Conservation (phyloP, 805 yeast genomes). For the Saccharomyces paradoxus region DNA sequence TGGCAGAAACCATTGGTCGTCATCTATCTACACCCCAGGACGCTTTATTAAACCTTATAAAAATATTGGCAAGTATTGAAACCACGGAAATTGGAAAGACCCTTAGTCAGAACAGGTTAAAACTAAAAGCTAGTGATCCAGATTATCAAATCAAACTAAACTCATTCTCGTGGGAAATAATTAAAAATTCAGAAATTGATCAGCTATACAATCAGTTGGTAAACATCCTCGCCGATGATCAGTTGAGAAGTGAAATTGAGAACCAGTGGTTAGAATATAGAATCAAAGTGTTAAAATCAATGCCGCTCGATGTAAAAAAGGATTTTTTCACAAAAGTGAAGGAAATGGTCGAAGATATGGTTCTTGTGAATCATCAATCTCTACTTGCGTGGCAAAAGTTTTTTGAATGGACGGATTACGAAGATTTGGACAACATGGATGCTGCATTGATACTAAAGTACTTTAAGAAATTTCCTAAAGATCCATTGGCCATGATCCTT, state of each 20-base stretch:
- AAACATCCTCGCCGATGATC: constrained; percentile 55
- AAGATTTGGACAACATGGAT: constrained; percentile 42
- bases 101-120: constrained; percentile 42
- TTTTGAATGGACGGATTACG: constrained; percentile 66
- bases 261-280: constrained; percentile 50
- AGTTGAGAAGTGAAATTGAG: constrained; percentile 49
- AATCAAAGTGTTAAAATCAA: constrained; percentile 43
- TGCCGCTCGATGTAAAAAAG: constrained; percentile 40
- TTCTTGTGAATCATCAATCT: constrained; percentile 54
- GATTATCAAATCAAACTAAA: constrained; percentile 33
- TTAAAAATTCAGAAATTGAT: constrained; percentile 45
- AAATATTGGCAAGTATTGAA: constrained; percentile 36
- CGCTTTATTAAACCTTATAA: constrained; percentile 39
- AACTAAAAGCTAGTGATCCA: constrained; percentile 37
- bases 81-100: constrained; percentile 33
- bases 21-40: constrained; percentile 40
- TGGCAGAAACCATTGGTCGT: constrained; percentile 46
- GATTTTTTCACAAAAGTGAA: constrained; percentile 36
- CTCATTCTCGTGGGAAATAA: constrained; percentile 40
- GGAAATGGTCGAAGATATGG: constrained; percentile 62
- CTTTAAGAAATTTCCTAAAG: constrained; percentile 46
- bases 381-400: constrained; percentile 63
- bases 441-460: constrained; percentile 40
- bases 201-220: constrained; percentile 47
- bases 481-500: constrained; percentile 55